Conservation (phyloP, 1,284 basidiomycete genomes). For the Phenoliferia sp. region DNA sequence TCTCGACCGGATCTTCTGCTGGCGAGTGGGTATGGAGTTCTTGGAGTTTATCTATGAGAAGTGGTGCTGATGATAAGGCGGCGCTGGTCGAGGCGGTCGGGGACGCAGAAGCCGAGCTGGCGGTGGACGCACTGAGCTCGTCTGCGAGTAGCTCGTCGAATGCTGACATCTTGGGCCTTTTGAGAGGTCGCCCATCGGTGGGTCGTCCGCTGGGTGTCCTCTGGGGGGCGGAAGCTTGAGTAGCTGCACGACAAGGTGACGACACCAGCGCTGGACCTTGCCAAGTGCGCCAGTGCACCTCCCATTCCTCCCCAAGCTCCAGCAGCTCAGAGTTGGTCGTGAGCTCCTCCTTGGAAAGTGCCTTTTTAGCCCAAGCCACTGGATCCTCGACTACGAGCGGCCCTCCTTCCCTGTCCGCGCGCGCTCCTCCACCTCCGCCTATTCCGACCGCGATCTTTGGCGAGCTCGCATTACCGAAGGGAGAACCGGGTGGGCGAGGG, state of each 20-base stretch:
- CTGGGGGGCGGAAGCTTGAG: neutral
- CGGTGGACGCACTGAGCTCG: slow-evolving; percentile 2
- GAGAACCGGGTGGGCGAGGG: neutral
- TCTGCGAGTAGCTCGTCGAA: slow-evolving; percentile 20
- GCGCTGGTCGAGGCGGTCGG: slow-evolving; percentile 6
- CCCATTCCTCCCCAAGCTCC: slow-evolving; percentile 25
- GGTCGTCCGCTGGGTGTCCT: neutral
- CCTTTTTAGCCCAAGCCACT: neutral
- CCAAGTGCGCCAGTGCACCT: slow-evolving; percentile 22
- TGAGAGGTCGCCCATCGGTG: neutral
- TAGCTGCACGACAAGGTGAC: neutral
- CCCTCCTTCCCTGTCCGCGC: neutral
- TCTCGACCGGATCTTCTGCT: slow-evolving; percentile 2
- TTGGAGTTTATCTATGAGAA: slow-evolving; percentile 5
- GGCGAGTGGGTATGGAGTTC: neutral
- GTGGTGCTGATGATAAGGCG: neutral
- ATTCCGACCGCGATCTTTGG: neutral
- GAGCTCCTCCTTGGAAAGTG: slow-evolving; percentile 2
- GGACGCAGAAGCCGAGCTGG: neutral
- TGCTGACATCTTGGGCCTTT: slow-evolving; percentile 3
- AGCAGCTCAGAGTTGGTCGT: slow-evolving; percentile 7
- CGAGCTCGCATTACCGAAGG: neutral
- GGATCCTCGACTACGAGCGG: neutral
- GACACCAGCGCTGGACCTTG: slow-evolving; percentile 15
- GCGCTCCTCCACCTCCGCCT: neutral